Conservation (phyloP, 2,329 filamentous ascomycete species). For the Byssochlamys sp. region DNA sequence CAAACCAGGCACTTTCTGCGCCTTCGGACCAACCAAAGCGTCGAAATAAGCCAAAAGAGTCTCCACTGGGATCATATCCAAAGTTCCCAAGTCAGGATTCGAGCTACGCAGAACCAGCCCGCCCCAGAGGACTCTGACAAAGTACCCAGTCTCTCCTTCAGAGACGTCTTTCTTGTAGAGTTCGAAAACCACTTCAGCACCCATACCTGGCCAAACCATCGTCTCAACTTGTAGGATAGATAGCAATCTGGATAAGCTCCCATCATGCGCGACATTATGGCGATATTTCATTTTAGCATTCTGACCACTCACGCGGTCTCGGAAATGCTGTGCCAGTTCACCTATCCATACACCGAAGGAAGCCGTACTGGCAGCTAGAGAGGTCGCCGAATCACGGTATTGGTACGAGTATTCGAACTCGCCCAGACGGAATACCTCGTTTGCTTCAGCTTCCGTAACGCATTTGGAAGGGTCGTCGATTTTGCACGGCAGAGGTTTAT, state of each 20-base stretch:
- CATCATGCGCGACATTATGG: constrained; percentile 76
- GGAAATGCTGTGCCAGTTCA: constrained; percentile 59
- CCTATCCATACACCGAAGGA: constrained; percentile 65
- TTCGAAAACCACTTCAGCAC: constrained; percentile 68
- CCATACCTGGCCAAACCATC: constrained; percentile 84
- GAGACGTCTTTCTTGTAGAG: constrained; percentile 43
- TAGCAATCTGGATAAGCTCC: constrained; percentile 57
- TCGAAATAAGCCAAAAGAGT: constrained; percentile 62
- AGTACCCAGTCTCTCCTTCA: constrained; percentile 29
- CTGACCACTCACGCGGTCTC: constrained; percentile 40
- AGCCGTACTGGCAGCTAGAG: constrained; percentile 52
- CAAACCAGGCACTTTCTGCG: constrained; percentile 32
- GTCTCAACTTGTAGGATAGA: constrained; percentile 60
- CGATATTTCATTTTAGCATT: constrained; percentile 44
- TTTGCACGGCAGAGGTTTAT: constrained; percentile 61
- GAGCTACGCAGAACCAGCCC: constrained; percentile 59
- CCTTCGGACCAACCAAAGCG: constrained; percentile 52
- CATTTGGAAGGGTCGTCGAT: constrained; percentile 43
- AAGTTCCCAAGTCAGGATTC: constrained; percentile 54
- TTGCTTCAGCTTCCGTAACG: constrained; percentile 52
- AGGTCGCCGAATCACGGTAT: constrained; percentile 57
- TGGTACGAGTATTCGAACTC: constrained; percentile 74
- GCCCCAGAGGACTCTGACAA: constrained; percentile 60
- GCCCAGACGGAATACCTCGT: constrained; percentile 65
- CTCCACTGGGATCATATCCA: constrained; percentile 63